These are phyloP conservation scores for Delonix regia DNA, from an alignment of 306 rosid species.

Conservation along the genomic window DNA sequence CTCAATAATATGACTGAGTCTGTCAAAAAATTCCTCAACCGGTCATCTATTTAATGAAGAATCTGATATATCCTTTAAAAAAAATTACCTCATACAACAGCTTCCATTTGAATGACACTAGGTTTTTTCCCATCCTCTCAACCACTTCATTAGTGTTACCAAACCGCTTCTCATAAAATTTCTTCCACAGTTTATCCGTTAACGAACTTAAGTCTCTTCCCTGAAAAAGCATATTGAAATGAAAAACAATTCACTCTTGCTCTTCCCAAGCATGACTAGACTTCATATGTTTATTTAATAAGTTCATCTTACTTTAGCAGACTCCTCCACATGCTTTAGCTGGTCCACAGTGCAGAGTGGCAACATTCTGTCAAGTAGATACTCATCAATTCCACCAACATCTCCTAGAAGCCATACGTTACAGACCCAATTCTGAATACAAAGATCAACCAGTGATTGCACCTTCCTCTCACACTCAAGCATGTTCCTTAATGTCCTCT, in stretches of 20 bases:
- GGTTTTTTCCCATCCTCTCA: background rate
- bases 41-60: background rate
- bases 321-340: background rate
- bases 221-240: background rate
- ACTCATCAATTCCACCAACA: background rate
- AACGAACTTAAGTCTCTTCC: background rate
- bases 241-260: background rate
- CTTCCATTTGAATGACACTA: background rate
- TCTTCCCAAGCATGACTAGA: conserved; percentile 2
- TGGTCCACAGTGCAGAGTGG: background rate
- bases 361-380: background rate
- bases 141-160: background rate
- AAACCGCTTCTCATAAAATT: background rate
- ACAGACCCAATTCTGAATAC: background rate
- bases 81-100: background rate
- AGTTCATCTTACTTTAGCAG: conserved; percentile 16
- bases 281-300: background rate
- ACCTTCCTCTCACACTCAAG: background rate
- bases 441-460: conserved; percentile 4
- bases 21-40: background rate
- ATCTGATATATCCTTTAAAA: too few relatives aligned
- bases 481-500: background rate
- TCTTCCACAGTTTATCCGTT: background rate
- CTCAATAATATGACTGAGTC: background rate
- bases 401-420: background rate